Conservation (phyloP, 768 basidiomycete species). For the Kwoniella dendrophila region DNA sequence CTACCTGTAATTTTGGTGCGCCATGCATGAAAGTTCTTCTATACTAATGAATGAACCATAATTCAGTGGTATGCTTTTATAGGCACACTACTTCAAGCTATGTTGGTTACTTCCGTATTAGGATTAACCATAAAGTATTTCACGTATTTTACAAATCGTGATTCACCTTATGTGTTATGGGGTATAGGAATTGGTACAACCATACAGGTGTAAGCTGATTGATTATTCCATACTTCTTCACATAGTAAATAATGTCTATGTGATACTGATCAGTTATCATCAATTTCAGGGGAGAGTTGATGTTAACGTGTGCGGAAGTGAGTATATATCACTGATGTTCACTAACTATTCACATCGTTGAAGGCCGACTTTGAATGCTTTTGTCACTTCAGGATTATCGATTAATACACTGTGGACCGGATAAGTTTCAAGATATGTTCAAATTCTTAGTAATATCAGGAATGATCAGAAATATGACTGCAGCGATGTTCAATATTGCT, state of each 20-base stretch:
- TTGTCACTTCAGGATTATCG: slow-evolving; percentile 2
- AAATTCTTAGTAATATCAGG: slow-evolving; percentile 9
- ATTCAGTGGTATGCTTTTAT: slow-evolving; percentile 13
- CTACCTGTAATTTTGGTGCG: background rate
- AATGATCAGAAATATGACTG: slow-evolving; percentile 5
- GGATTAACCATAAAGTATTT: slow-evolving; percentile 17
- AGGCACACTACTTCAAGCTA: slow-evolving; percentile 14
- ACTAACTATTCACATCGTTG: background rate
- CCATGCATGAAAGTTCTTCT: background rate
- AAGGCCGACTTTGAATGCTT: background rate
- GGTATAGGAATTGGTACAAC: slow-evolving; percentile 18
- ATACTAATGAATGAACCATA: too few species aligned
- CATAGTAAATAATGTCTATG: too few species aligned
- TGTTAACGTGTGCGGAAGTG: slow-evolving; percentile 14
- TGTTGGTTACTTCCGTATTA: slow-evolving; percentile 11
- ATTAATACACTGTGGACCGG: slow-evolving; percentile 10
- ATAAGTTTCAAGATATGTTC: slow-evolving; percentile 12
- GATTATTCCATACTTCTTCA: background rate
- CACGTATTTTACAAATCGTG: slow-evolving; percentile 13
- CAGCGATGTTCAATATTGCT: slow-evolving; percentile 12
- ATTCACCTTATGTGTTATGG: slow-evolving; percentile 12
- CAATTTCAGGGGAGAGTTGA: slow-evolving; percentile 3
- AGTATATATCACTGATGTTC: background rate
- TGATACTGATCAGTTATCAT: background rate
- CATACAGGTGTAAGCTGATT: slow-evolving; percentile 11